Evolutionary conservation across 768 basidiomycete species (phyloP).

Genomic region (Ramaria rubella): DNA sequence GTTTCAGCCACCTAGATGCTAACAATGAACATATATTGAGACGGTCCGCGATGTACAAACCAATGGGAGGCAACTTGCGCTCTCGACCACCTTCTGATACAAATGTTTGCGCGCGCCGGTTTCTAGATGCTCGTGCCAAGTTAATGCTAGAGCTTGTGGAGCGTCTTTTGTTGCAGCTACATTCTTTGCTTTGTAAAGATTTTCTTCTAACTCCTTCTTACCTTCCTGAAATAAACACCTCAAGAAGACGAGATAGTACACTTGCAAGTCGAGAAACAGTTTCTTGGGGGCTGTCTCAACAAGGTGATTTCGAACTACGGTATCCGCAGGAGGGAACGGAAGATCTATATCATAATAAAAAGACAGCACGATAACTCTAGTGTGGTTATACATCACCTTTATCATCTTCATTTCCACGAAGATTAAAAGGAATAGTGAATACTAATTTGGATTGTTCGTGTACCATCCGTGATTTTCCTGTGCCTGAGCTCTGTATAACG

Average conservation of each 20-base stretch:
- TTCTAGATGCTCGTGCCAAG: background rate
- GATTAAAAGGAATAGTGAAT: slow-evolving; percentile 23
- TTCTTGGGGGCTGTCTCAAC: background rate
- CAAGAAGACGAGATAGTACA: background rate
- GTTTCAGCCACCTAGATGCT: too few species aligned
- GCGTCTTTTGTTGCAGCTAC: background rate
- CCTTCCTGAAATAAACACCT: background rate
- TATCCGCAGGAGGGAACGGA: background rate
- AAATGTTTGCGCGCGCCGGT: background rate
- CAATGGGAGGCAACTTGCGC: background rate
- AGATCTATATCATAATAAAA: background rate
- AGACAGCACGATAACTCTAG: background rate
- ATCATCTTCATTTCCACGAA: slow-evolving; percentile 9
- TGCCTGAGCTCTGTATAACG: slow-evolving; percentile 10
- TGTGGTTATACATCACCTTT: background rate
- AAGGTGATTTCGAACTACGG: background rate
- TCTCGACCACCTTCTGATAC: background rate
- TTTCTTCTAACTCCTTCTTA: background rate
- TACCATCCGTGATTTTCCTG: slow-evolving; percentile 26
- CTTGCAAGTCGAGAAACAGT: background rate
- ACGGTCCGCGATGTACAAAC: background rate
- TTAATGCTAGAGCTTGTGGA: background rate
- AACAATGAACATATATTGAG: background rate
- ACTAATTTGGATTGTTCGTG: slow-evolving; percentile 19
- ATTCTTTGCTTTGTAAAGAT: background rate